These are phyloP conservation scores for Mrakia gelida DNA, from an alignment of 768 basidiomycete species.

Conservation along the genomic window DNA sequence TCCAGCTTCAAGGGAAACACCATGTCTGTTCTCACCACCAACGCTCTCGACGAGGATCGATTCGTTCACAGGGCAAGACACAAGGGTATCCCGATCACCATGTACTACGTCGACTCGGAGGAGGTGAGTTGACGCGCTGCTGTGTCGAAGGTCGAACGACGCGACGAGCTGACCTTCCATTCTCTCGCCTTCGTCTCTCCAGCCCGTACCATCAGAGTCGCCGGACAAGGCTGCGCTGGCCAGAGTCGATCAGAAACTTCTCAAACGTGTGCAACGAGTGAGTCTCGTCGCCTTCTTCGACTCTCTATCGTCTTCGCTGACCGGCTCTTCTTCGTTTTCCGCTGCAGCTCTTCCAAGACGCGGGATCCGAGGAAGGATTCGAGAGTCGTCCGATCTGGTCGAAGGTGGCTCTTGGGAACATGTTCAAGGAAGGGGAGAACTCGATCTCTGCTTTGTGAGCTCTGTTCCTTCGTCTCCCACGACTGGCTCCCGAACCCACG, in stretches of 20 bases:
- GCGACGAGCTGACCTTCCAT: background rate
- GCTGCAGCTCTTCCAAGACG: constrained; percentile 22
- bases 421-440: constrained; percentile 12
- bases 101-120: constrained; percentile 2
- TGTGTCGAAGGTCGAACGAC: background rate
- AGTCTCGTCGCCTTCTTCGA: background rate
- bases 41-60: constrained; percentile 12
- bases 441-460: background rate
- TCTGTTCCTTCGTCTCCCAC: background rate
- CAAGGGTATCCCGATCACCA: background rate
- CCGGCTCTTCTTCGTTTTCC: background rate
- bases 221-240: background rate
- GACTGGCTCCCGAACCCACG: too few species aligned
- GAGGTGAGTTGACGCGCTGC: background rate
- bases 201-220: background rate
- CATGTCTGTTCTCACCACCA: constrained; percentile 1
- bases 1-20: constrained; percentile 25
- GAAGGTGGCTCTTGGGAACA: constrained; percentile 22
- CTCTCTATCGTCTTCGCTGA: background rate
- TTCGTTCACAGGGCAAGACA: constrained; percentile 3
- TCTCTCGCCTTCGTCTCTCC: background rate
- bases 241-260: background rate
- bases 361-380: constrained; percentile 15
- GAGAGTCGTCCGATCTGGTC: constrained; percentile 26
- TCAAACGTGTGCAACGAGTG: background rate